Evolutionary conservation across 2,329 filamentous ascomycete species (phyloP).

Genomic region (Pseudogymnoascus sp.): DNA sequence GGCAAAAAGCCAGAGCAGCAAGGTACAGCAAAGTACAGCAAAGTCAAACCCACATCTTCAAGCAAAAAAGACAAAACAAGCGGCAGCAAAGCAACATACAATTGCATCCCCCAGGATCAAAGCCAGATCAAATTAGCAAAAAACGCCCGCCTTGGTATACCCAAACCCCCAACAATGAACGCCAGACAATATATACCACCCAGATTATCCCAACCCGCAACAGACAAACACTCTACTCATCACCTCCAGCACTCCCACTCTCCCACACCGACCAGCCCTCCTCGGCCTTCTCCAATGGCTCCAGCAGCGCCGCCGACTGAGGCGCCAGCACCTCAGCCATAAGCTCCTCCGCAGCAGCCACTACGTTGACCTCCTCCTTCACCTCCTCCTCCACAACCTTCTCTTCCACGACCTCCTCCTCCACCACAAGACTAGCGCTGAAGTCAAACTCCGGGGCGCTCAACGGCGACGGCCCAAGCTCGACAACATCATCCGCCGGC

Average conservation of each 20-base stretch:
- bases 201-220: background rate
- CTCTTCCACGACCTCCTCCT: constrained; percentile 17
- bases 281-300: constrained; percentile 50
- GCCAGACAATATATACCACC: constrained; percentile 3
- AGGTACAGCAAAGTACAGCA: background rate
- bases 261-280: constrained; percentile 64
- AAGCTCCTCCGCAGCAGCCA: constrained; percentile 32
- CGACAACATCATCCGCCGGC: constrained; percentile 52
- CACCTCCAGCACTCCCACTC: constrained; percentile 56
- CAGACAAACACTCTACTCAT: constrained; percentile 16
- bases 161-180: background rate
- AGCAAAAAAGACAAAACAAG: background rate
- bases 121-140: background rate
- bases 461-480: constrained; percentile 22
- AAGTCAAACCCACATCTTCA: background rate
- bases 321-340: constrained; percentile 30
- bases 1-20: background rate
- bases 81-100: background rate
- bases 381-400: constrained; percentile 14
- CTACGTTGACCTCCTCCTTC: constrained; percentile 18
- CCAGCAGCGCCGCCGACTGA: constrained; percentile 39
- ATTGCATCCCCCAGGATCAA: background rate
- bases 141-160: constrained; percentile 4
- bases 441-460: constrained; percentile 4
- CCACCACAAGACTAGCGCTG: constrained; percentile 9